phyloP scores from a whole-genome alignment of 345 rosid species.

The Gossypium anomalum region DNA sequence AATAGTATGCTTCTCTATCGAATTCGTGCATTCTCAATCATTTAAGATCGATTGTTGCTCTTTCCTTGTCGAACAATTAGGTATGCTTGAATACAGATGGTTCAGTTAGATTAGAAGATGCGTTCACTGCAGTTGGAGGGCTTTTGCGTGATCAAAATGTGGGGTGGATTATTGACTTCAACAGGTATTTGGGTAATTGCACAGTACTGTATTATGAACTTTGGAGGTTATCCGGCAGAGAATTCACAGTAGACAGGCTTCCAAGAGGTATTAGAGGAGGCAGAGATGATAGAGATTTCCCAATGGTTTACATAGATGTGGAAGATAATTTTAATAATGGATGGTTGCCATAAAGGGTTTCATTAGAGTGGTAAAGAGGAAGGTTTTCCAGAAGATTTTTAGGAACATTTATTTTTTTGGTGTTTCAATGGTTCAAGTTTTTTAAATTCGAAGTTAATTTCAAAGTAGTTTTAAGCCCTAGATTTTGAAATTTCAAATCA shows the following conservation, averaged over 20 bases:
- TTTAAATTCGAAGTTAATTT: slow-evolving; percentile 22
- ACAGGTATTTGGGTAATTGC: no score
- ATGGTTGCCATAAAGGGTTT: slow-evolving; percentile 62
- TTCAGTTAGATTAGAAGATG: no score
- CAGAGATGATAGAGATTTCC: slow-evolving; percentile 62
- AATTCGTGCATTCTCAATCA: no score
- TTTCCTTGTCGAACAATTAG: no score
- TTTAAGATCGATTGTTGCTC: no score
- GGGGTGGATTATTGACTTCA: no score
- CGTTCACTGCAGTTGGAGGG: no score
- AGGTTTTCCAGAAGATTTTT: slow-evolving; percentile 27
- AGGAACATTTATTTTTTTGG: slow-evolving; percentile 30
- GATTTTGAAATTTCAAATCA: background rate
- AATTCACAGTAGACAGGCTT: slow-evolving; percentile 90
- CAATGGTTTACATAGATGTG: slow-evolving; percentile 82
- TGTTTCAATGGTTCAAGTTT: slow-evolving; percentile 42
- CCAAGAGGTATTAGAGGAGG: slow-evolving; percentile 56
- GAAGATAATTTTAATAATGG: slow-evolving; percentile 72
- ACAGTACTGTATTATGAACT: no score
- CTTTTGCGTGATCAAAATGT: no score
- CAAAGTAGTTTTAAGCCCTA: background rate
- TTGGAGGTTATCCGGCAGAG: slow-evolving; percentile 90
- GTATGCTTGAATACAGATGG: no score
- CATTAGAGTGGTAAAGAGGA: slow-evolving; percentile 45
- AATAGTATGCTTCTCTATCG: no score